These are phyloP conservation scores for Tricholoma terreum DNA, from an alignment of 768 basidiomycete species.

Conservation along the genomic window DNA sequence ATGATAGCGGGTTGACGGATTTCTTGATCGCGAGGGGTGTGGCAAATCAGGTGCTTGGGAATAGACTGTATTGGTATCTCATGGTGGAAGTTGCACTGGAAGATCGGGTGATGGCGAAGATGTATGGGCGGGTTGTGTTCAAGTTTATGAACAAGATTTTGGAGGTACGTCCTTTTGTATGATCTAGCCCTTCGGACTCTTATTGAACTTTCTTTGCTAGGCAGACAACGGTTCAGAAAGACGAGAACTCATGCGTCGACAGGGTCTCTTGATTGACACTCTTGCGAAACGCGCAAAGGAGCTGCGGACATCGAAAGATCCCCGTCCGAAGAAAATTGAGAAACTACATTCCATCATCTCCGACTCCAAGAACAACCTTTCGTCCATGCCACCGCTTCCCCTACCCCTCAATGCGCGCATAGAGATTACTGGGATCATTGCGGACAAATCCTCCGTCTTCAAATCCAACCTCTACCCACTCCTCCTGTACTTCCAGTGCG, in stretches of 20 bases:
- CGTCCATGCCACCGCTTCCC: slow-evolving; percentile 75
- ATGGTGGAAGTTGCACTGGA: slow-evolving; percentile 94
- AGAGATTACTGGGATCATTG: slow-evolving; percentile 78
- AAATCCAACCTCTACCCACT: slow-evolving; percentile 96
- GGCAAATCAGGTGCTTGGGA: slow-evolving; percentile 80
- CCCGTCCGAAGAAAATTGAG: slow-evolving; percentile 96
- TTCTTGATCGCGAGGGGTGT: slow-evolving; percentile 88
- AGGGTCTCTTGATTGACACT: slow-evolving; percentile 85
- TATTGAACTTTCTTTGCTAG: slow-evolving; percentile 27
- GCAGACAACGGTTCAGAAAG: slow-evolving; percentile 76
- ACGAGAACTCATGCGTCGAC: slow-evolving; percentile 85
- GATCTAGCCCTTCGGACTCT: not conserved
- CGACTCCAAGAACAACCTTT: slow-evolving; percentile 84
- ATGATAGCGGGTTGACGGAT: slow-evolving; percentile 90
- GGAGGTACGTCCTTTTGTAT: slow-evolving; percentile 52
- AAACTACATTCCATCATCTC: slow-evolving; percentile 82
- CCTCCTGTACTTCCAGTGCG: slow-evolving; percentile 84
- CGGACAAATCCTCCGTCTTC: slow-evolving; percentile 94
- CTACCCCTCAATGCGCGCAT: slow-evolving; percentile 89
- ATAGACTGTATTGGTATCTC: slow-evolving; percentile 95
- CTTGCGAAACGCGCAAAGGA: slow-evolving; percentile 86
- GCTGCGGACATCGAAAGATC: slow-evolving; percentile 85
- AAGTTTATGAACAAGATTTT: slow-evolving; percentile 86
- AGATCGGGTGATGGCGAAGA: slow-evolving; percentile 82
- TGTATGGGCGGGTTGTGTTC: slow-evolving; percentile 90